These are phyloP conservation scores for Neoboletus brunneissimus DNA, from an alignment of 768 basidiomycete species.

Conservation along the genomic window DNA sequence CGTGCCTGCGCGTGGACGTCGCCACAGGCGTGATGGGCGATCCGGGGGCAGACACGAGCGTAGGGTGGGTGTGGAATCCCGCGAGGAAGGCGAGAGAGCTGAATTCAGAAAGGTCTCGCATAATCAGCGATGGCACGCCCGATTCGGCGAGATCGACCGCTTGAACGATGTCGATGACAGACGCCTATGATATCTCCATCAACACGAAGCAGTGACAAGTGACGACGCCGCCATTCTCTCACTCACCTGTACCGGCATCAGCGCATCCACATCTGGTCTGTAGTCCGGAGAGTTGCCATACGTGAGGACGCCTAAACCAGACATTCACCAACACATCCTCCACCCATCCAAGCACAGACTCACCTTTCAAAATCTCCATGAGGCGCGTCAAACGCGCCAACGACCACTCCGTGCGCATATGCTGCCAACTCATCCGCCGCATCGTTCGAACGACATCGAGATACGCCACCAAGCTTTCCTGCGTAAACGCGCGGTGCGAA, in stretches of 20 bases:
- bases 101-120: conserved; percentile 84
- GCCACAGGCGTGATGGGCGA: conserved; percentile 10
- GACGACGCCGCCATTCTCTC: background rate
- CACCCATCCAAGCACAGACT: conserved; percentile 5
- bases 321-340: background rate
- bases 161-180: conserved; percentile 69
- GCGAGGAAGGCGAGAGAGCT: conserved; percentile 84
- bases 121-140: conserved; percentile 67
- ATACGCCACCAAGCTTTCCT: conserved; percentile 82
- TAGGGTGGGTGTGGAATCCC: conserved; percentile 56
- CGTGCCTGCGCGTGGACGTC: conserved; percentile 48
- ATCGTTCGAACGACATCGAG: conserved; percentile 68
- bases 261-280: conserved; percentile 78
- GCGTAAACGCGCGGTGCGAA: conserved; percentile 33
- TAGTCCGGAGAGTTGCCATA: conserved; percentile 85
- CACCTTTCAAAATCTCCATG: conserved; percentile 77
- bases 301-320: conserved; percentile 60
- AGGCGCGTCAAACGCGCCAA: conserved; percentile 62
- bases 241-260: conserved; percentile 76
- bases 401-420: conserved; percentile 57
- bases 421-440: conserved; percentile 47
- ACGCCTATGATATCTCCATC: conserved; percentile 43
- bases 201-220: background rate
- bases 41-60: background rate
- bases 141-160: conserved; percentile 61